Conservation (phyloP, 2,329 filamentous ascomycete species). For the Trichoderma guizhouense region DNA sequence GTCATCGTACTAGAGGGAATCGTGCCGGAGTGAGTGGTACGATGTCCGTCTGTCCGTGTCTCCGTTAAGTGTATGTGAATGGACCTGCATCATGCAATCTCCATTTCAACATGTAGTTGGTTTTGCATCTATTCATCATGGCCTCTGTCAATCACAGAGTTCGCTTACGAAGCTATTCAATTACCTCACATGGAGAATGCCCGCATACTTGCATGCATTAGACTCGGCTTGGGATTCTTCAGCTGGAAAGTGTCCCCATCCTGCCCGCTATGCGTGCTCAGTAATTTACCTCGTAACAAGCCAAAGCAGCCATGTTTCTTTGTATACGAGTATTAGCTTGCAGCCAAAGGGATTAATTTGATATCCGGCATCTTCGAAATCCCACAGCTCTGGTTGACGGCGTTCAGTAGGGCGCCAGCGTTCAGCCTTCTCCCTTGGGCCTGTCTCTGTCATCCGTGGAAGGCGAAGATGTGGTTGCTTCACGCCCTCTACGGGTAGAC, state of each 20-base stretch:
- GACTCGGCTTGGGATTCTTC: neutral
- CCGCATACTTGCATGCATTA: neutral
- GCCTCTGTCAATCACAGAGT: neutral
- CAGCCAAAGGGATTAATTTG: neutral
- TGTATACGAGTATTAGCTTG: neutral
- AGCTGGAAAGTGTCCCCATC: neutral
- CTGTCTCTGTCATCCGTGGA: neutral
- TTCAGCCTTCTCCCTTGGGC: neutral
- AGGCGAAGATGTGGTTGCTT: neutral
- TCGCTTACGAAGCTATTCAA: neutral
- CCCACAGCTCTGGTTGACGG: constrained; percentile 3
- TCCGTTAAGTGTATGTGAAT: neutral
- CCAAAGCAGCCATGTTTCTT: neutral
- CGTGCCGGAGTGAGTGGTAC: neutral
- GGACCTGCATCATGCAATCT: neutral
- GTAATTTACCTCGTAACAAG: neutral
- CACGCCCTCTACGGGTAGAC: neutral
- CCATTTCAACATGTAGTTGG: neutral
- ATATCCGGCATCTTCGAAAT: neutral
- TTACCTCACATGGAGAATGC: neutral
- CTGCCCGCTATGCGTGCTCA: neutral
- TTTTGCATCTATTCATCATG: neutral
- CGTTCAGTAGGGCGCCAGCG: neutral
- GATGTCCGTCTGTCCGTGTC: neutral
- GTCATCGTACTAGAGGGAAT: neutral